Evolutionary conservation across 192 early-diverging fungal genomes (phyloP).

Genomic region (Coemansia sp.): DNA sequence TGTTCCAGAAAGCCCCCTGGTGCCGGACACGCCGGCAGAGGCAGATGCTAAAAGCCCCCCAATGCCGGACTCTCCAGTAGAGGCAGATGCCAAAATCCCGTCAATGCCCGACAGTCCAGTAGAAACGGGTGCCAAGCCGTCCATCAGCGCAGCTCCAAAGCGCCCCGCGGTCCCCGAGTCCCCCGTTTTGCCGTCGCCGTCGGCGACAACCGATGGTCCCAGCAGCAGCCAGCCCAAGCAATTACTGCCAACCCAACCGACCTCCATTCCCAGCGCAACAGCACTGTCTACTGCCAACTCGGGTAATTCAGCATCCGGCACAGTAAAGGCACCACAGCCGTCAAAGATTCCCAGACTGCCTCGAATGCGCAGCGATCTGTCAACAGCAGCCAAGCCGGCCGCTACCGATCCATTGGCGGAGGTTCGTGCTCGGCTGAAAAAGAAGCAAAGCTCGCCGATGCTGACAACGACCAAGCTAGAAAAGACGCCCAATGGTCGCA

Average conservation of each 20-base stretch:
- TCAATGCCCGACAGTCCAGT: slow-evolving; percentile 3
- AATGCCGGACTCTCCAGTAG: slow-evolving; percentile 5
- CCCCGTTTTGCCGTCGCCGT: neutral
- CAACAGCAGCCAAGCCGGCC: neutral
- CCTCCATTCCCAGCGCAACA: neutral
- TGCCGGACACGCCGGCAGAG: slow-evolving; percentile 4
- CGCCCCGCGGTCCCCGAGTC: slow-evolving; percentile 1
- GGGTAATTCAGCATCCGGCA: slow-evolving; percentile 16
- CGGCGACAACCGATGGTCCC: slow-evolving; percentile 1
- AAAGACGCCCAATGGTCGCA: neutral
- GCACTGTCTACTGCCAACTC: slow-evolving; percentile 15
- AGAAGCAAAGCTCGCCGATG: slow-evolving; percentile 42
- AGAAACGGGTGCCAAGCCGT: slow-evolving; percentile 1
- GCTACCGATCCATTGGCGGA: slow-evolving; percentile 33
- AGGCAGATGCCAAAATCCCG: slow-evolving; percentile 1
- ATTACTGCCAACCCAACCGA: neutral
- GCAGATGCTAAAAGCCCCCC: slow-evolving; percentile 2
- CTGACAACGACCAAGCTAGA: slow-evolving; percentile 8
- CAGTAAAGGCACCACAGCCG: slow-evolving; percentile 10
- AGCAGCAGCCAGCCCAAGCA: too few species aligned
- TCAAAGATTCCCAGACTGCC: slow-evolving; percentile 24
- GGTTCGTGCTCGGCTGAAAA: slow-evolving; percentile 41
- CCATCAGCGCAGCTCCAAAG: neutral
- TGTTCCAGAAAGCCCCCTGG: neutral
- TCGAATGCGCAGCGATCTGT: slow-evolving; percentile 22